Evolutionary conservation across 306 rosid species (phyloP).

Genomic region (Cicer cuneatum): DNA sequence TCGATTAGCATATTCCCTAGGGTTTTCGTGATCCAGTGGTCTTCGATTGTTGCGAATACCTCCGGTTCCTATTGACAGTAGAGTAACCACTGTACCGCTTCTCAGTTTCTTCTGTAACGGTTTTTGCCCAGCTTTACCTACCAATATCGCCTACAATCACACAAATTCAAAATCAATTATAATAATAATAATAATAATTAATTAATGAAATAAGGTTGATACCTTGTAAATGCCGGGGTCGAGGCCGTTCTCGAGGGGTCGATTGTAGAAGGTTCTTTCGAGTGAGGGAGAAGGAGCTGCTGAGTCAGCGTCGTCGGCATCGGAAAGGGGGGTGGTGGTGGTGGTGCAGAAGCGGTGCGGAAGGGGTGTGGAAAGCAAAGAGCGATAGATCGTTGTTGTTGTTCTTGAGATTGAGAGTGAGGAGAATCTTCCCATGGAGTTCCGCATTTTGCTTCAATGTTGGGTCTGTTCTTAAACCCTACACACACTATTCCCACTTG

Average conservation of each 20-base stretch:
- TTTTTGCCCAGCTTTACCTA: slow-evolving; percentile 82
- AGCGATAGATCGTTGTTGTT: slow-evolving; percentile 48
- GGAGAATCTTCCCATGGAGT: slow-evolving; percentile 48
- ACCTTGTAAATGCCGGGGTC: slow-evolving; percentile 84
- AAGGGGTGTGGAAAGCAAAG: slow-evolving; percentile 49
- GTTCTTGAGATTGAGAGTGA: slow-evolving; percentile 62
- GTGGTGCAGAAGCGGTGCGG: slow-evolving; percentile 49
- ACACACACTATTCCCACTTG: not conserved
- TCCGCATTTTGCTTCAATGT: slow-evolving; percentile 42
- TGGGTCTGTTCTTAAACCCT: slow-evolving; percentile 57
- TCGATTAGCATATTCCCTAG: slow-evolving; percentile 77
- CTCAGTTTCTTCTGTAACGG: slow-evolving; percentile 83
- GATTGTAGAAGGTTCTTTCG: slow-evolving; percentile 37
- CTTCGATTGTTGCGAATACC: slow-evolving; percentile 88
- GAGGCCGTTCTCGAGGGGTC: slow-evolving; percentile 75
- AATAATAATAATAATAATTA: not conserved
- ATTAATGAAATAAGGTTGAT: not conserved
- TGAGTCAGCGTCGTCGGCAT: slow-evolving; percentile 48
- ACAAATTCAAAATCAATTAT: not conserved
- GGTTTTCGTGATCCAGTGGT: slow-evolving; percentile 75
- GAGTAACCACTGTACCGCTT: slow-evolving; percentile 66
- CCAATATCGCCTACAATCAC: slow-evolving; percentile 72
- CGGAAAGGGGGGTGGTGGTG: slow-evolving; percentile 43
- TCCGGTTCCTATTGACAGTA: slow-evolving; percentile 80
- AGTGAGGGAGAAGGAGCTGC: slow-evolving; percentile 24